Base-by-base conservation (phyloP, 1,284 basidiomycete genomes). In the Tilletia indica region DNA sequence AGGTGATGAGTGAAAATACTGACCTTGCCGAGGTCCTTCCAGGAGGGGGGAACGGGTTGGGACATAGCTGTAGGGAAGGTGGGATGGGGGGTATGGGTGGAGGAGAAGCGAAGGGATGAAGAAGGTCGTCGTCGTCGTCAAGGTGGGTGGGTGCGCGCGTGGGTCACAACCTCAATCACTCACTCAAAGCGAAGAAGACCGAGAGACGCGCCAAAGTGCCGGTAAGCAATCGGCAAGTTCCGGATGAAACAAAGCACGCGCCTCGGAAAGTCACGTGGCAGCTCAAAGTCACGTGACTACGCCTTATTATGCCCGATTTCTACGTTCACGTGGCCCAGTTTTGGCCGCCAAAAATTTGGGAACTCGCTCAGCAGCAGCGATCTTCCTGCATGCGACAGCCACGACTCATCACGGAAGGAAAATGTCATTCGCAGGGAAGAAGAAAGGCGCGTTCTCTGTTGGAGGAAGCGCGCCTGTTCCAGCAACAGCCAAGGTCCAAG, bases 1-100 rank as follows among this genome's bases (percentile, higher is more conserved):
- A 3, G 14, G 42, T 9, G 9, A 8, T 3, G 42, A 45, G 42
- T 45, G 42, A 45, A 31, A 31, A 3, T 8, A 54, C 48, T 67
- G 5, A 63, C 19, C 39, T 97, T 97, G 87, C 95, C 96, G 71
- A 83, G 77, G 74, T 83, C 82, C 78, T 83, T 83, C 81, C 81
- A 83, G 69, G 77, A 79, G 64, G 82, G 82, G 69, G 82, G 82
- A 70, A 83, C 80, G 71, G 82, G 79, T 74, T 80, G 77, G 56
- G 78, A 74, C 66, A 76, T 72, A 69, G 73, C 58, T 70, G 73
- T 72, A 73, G 73, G 70, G 68, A 71, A 74, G 39, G 63, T 77
- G 70, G 63, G 75, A 71, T 12, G 45, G 5, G 19, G 25, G 2
- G 45, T 42, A 47, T 42, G 12, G 9, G 47, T 9, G 68, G 36